Conservation (phyloP, 2,329 filamentous ascomycete species). For the Keithomyces neogunnii region DNA sequence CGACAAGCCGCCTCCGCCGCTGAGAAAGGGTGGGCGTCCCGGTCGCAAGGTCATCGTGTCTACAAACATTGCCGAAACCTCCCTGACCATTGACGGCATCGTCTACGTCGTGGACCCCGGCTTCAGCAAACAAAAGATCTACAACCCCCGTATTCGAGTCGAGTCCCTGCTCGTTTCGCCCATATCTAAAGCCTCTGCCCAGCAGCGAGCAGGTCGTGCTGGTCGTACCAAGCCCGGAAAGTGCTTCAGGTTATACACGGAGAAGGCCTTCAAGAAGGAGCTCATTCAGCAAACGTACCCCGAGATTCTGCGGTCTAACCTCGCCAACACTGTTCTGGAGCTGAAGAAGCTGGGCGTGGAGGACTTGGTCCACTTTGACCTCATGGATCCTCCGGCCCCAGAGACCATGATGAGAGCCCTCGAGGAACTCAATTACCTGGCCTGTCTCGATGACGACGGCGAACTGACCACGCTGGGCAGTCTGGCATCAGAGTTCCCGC, state of each 20-base stretch:
- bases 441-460: constrained; percentile 92
- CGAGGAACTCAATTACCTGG: constrained; percentile 95
- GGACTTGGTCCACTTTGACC: constrained; percentile 94
- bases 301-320: constrained; percentile 88
- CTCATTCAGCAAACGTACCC: constrained; percentile 96
- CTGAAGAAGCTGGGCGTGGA: constrained; percentile 95
- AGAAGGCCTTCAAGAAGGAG: constrained; percentile 93
- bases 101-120: constrained; percentile 99
- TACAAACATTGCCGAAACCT: constrained; percentile 97
- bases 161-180: constrained; percentile 96
- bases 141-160: constrained; percentile 92
- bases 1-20: constrained; percentile 70
- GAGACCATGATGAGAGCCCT: constrained; percentile 97
- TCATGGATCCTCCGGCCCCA: constrained; percentile 96
- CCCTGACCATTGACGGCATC: constrained; percentile 95
- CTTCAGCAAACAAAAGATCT: constrained; percentile 99
- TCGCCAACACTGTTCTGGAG: constrained; percentile 90
- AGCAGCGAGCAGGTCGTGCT: constrained; percentile 96
- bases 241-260: constrained; percentile 95
- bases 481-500: constrained; percentile 87
- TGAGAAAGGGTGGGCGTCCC: constrained; percentile 67
- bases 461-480: constrained; percentile 80
- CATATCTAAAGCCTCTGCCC: constrained; percentile 94
- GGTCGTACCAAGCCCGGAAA: constrained; percentile 98
- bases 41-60: constrained; percentile 93